A percentile compares a stretch with the other conserved stretches of the same genome.
These are phyloP conservation scores for Cryptococcus wingfieldii DNA, from an alignment of 1,284 basidiomycete genomes.

Conservation along the genomic window DNA sequence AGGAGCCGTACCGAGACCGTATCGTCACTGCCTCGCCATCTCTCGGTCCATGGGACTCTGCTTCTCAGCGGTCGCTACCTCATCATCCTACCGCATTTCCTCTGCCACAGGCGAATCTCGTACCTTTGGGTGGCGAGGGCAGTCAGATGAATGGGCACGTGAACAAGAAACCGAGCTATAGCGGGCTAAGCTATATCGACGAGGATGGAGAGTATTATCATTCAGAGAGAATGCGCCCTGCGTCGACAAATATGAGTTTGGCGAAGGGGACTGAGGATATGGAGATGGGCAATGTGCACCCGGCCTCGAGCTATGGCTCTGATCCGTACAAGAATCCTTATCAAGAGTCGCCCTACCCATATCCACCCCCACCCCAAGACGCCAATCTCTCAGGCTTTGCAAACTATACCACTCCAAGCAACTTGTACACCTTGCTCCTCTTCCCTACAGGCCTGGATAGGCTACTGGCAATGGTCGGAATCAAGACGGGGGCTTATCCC, in stretches of 20 bases:
- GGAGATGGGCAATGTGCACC: slow-evolving; percentile 16
- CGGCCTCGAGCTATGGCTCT: slow-evolving; percentile 7
- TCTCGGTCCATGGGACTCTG: slow-evolving; percentile 42
- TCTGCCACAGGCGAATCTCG: slow-evolving; percentile 1
- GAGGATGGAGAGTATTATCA: slow-evolving; percentile 35
- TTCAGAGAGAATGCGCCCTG: slow-evolving; percentile 22
- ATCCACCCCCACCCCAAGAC: slow-evolving; percentile 9
- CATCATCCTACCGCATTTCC: slow-evolving; percentile 6
- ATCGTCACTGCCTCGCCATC: slow-evolving; percentile 12
- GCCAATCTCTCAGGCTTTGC: not conserved
- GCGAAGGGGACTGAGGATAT: slow-evolving; percentile 9
- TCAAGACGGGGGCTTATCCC: slow-evolving; percentile 53
- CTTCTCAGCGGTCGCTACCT: slow-evolving; percentile 25
- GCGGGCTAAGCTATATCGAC: slow-evolving; percentile 36
- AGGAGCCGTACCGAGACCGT: slow-evolving; percentile 1
- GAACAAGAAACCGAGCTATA: slow-evolving; percentile 21
- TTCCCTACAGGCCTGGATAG: slow-evolving; percentile 38
- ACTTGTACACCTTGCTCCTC: slow-evolving; percentile 21
- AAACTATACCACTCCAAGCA: slow-evolving; percentile 5
- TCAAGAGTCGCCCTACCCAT: slow-evolving; percentile 22
- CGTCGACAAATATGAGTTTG: slow-evolving; percentile 5
- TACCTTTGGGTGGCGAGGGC: slow-evolving; percentile 4
- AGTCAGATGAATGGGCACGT: slow-evolving; percentile 7
- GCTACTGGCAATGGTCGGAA: slow-evolving; percentile 28
- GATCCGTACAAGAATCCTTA: slow-evolving; percentile 21